phyloP scores from a whole-genome alignment of 345 rosid species.

The Eucalyptus dawsonii region DNA sequence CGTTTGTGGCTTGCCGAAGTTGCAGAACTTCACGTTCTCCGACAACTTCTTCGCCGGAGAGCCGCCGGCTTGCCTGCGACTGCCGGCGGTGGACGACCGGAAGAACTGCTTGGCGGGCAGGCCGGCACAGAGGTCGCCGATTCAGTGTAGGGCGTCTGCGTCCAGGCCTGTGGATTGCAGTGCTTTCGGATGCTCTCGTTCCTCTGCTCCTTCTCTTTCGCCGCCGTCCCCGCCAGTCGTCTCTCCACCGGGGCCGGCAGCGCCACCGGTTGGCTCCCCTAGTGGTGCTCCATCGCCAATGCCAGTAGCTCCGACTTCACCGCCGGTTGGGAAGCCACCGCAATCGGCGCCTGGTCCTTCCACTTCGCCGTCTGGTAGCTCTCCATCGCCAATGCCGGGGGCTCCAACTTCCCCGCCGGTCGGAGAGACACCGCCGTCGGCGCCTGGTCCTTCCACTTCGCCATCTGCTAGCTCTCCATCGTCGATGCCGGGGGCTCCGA shows the following conservation, averaged over 20 bases:
- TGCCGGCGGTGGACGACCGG: slow-evolving; percentile 34
- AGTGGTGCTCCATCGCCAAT: slow-evolving; percentile 8
- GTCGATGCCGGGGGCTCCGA: slow-evolving; percentile 10
- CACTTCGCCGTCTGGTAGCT: not conserved
- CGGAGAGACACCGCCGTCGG: not conserved
- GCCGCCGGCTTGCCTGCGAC: slow-evolving; percentile 41
- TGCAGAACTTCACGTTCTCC: slow-evolving; percentile 56
- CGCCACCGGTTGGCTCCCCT: not conserved
- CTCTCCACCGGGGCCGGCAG: slow-evolving; percentile 19
- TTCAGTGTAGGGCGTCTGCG: slow-evolving; percentile 43
- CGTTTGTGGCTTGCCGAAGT: slow-evolving; percentile 43
- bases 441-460: not conserved
- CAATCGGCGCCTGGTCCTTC: not conserved
- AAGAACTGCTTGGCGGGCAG: slow-evolving; percentile 53
- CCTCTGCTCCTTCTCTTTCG: slow-evolving; percentile 40
- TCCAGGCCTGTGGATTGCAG: slow-evolving; percentile 53
- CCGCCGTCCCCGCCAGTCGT: slow-evolving; percentile 36
- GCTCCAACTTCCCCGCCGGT: not conserved
- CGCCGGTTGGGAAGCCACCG: not conserved
- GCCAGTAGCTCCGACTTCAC: slow-evolving; percentile 4
- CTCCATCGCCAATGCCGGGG: slow-evolving; percentile 18
- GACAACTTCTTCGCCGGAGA: slow-evolving; percentile 70
- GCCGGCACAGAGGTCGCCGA: slow-evolving; percentile 45
- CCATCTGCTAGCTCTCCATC: slow-evolving; percentile 8
- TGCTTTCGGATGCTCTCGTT: slow-evolving; percentile 36